These are phyloP conservation scores for Tricholoma hemisulphureum DNA, from an alignment of 768 basidiomycete species.

Conservation along the genomic window DNA sequence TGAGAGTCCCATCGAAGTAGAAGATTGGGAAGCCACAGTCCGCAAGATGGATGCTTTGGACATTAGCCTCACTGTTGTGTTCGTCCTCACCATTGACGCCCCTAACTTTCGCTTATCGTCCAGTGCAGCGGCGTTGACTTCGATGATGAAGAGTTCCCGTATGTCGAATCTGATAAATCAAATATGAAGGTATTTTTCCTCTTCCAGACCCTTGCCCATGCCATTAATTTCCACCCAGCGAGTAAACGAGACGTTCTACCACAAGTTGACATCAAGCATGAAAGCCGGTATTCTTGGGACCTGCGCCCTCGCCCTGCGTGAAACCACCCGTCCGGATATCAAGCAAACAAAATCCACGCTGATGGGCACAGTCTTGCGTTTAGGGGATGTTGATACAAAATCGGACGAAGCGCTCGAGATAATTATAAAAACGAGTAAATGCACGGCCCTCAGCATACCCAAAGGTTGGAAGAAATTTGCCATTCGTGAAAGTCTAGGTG, in stretches of 20 bases:
- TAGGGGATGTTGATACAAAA: slow-evolving; percentile 72
- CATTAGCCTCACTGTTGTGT: slow-evolving; percentile 73
- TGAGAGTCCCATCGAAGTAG: slow-evolving; percentile 66
- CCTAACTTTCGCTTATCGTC: neutral
- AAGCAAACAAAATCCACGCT: slow-evolving; percentile 68
- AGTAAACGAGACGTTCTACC: slow-evolving; percentile 74
- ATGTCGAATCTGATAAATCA: slow-evolving; percentile 66
- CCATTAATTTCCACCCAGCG: slow-evolving; percentile 41
- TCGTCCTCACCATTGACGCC: slow-evolving; percentile 18
- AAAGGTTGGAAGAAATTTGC: slow-evolving; percentile 80
- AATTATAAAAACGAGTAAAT: slow-evolving; percentile 73
- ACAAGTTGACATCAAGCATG: slow-evolving; percentile 40
- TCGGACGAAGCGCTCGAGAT: slow-evolving; percentile 76
- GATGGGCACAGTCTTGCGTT: slow-evolving; percentile 60
- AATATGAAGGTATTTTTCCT: slow-evolving; percentile 60
- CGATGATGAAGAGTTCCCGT: slow-evolving; percentile 66
- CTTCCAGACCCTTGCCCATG: neutral
- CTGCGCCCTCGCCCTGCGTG: slow-evolving; percentile 62
- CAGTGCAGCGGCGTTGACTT: slow-evolving; percentile 82
- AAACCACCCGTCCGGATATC: slow-evolving; percentile 60
- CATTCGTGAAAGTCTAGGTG: slow-evolving; percentile 34
- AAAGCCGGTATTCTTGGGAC: slow-evolving; percentile 58
- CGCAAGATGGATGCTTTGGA: slow-evolving; percentile 60
- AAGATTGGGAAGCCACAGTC: slow-evolving; percentile 72
- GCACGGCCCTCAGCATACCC: slow-evolving; percentile 66